Evolutionary conservation across 108 stramenopile species (phyloP).

Genomic region (Hondaea fermentalgiana): DNA sequence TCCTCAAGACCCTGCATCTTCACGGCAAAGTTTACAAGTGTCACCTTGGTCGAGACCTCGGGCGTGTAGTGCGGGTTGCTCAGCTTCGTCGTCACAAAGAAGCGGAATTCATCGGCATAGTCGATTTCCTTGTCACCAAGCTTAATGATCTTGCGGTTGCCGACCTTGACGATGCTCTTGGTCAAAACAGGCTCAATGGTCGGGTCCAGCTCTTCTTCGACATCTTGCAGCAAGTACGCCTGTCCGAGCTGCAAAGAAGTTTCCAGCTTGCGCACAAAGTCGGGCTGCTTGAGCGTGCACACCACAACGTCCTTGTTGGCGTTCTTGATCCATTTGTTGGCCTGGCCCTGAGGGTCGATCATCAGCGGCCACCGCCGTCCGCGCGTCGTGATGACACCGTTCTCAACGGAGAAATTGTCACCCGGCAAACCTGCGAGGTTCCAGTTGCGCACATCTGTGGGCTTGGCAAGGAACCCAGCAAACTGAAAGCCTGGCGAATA

Average conservation of each 20-base stretch:
- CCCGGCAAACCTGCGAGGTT: constrained; percentile 56
- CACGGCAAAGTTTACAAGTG: constrained; percentile 59
- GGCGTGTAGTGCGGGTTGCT: constrained; percentile 59
- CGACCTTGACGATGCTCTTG: constrained; percentile 51
- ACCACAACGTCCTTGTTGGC: constrained; percentile 46
- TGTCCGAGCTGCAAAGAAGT: constrained; percentile 47
- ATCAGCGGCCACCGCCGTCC: constrained; percentile 60
- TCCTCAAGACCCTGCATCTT: constrained; percentile 58
- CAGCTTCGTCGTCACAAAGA: constrained; percentile 50
- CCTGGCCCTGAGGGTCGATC: constrained; percentile 62
- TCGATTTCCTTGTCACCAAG: constrained; percentile 63
- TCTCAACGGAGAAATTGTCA: constrained; percentile 57
- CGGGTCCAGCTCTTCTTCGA: constrained; percentile 60
- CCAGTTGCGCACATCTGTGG: constrained; percentile 60
- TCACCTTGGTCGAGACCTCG: constrained; percentile 59
- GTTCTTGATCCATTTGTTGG: constrained; percentile 56
- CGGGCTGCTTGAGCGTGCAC: constrained; percentile 54
- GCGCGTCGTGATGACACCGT: constrained; percentile 57
- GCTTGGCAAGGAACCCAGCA: constrained; percentile 45
- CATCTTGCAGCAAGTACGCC: constrained; percentile 57
- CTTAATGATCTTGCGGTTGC: constrained; percentile 50
- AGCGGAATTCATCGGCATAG: constrained; percentile 41
- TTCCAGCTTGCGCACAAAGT: constrained; percentile 49
- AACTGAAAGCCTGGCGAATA: constrained; percentile 44
- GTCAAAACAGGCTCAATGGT: constrained; percentile 57